Percentiles rank a stretch among this genome's conserved stretches.
Evolutionary conservation across 345 rosid genomes (phyloP).

Genomic region (Carallia brachiata): DNA sequence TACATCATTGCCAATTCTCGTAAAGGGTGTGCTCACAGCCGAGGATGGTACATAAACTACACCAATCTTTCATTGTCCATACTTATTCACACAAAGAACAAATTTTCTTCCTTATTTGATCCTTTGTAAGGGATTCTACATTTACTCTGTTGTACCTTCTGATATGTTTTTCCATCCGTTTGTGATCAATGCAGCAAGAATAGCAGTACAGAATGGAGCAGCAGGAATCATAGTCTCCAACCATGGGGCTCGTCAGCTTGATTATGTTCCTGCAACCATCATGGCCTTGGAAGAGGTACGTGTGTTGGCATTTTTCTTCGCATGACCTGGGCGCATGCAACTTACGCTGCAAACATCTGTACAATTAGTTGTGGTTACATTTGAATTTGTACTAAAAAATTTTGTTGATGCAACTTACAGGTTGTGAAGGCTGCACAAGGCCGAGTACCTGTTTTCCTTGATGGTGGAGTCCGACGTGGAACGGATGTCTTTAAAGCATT

Average conservation of each 20-base stretch:
- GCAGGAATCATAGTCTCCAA: conserved; percentile 94
- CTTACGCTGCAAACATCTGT: no score
- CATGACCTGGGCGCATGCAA: not conserved
- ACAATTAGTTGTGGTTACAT: no score
- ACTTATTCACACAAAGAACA: not conserved
- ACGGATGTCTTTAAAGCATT: conserved; percentile 97
- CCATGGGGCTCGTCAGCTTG: conserved; percentile 96
- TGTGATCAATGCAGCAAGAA: conserved; percentile 48
- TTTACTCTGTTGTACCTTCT: not conserved
- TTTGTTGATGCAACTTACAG: conserved; percentile 28
- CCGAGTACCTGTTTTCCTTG: conserved; percentile 82
- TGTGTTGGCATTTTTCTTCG: not conserved
- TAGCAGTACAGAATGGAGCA: conserved; percentile 68
- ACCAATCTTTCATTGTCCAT: not conserved
- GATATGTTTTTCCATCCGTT: not conserved
- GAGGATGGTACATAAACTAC: conserved; percentile 63
- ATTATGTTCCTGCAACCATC: conserved; percentile 85
- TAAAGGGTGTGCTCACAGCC: conserved; percentile 89
- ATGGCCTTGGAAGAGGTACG: conserved; percentile 83
- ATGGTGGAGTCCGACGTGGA: conserved; percentile 97
- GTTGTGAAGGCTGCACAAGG: conserved; percentile 89
- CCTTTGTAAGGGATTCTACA: not conserved
- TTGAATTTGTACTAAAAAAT: not conserved
- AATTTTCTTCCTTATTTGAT: not conserved
- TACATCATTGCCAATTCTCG: conserved; percentile 84